Conservation (phyloP, 106 monocot species). For the Dendrobium catenatum region DNA sequence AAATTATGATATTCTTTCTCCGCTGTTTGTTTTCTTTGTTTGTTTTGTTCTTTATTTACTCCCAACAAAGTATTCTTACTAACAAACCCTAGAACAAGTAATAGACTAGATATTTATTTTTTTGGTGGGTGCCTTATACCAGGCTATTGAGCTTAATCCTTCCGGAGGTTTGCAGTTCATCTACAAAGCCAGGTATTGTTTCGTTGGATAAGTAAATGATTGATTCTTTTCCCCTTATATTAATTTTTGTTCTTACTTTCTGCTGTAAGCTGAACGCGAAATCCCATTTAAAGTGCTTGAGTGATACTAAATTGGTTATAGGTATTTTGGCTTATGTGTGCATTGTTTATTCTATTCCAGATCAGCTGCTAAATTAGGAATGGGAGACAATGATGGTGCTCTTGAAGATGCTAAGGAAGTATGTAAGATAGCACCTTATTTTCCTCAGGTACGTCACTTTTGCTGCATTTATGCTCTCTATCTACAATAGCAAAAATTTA, state of each 20-base stretch:
- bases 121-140: neutral
- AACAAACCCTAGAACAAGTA: neutral
- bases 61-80: too few species aligned
- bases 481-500: neutral
- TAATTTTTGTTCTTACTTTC: neutral
- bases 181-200: conserved; percentile 36
- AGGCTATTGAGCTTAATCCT: conserved; percentile 39
- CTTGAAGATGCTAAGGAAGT: conserved; percentile 49
- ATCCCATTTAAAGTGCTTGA: neutral
- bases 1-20: too few species aligned
- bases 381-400: conserved; percentile 35
- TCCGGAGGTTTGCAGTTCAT: conserved; percentile 42
- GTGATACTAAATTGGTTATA: neutral
- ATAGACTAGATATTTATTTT: neutral
- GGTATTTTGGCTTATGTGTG: neutral
- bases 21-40: too few species aligned
- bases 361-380: conserved; percentile 33
- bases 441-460: conserved; percentile 24
- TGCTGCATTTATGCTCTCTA: neutral
- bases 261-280: neutral
- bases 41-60: too few species aligned
- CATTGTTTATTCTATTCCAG: conserved; percentile 9
- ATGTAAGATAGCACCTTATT: conserved; percentile 25
- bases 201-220: neutral
- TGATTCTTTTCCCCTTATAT: neutral